Evolutionary conservation across 2,329 filamentous ascomycete species (phyloP).

Genomic region (Exophiala sp.): DNA sequence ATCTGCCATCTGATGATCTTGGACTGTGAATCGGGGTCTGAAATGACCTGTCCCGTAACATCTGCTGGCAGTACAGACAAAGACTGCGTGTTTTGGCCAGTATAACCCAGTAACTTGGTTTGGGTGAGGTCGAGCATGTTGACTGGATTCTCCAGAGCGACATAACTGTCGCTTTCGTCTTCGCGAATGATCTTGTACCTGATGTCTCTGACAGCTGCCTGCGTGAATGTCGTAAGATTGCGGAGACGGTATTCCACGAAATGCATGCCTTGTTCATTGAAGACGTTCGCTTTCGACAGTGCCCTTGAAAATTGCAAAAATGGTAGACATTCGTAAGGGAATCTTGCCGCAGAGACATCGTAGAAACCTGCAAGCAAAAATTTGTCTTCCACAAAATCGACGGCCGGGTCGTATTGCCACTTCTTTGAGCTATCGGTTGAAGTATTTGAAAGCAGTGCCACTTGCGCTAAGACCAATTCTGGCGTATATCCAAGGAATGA

Average conservation of each 20-base stretch:
- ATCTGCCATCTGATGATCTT: conserved; percentile 72
- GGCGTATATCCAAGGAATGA: conserved; percentile 68
- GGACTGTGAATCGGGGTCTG: conserved; percentile 72
- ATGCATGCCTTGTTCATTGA: conserved; percentile 47
- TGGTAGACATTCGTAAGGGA: conserved; percentile 79
- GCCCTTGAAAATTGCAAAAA: conserved; percentile 70
- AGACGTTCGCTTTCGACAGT: conserved; percentile 50
- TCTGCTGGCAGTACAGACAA: conserved; percentile 26
- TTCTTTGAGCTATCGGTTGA: conserved; percentile 5
- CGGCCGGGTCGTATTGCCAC: conserved; percentile 28
- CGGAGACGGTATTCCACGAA: conserved; percentile 63
- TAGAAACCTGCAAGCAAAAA: conserved; percentile 59
- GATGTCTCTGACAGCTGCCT: conserved; percentile 69
- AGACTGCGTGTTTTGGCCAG: conserved; percentile 25
- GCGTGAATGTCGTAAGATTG: conserved; percentile 70
- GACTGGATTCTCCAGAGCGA: conserved; percentile 61
- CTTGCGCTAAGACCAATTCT: conserved; percentile 64
- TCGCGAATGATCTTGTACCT: conserved; percentile 76
- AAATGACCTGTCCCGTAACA: conserved; percentile 60
- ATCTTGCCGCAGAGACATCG: conserved; percentile 68
- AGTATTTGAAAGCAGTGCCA: conserved; percentile 59
- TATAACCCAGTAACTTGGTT: conserved; percentile 27
- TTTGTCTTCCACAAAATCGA: conserved; percentile 56
- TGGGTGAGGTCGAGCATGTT: conserved; percentile 41
- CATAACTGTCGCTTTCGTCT: conserved; percentile 78